These are phyloP conservation scores for Beta corolliflora DNA, from an alignment of 179 eudicot genomes.

Conservation along the genomic window DNA sequence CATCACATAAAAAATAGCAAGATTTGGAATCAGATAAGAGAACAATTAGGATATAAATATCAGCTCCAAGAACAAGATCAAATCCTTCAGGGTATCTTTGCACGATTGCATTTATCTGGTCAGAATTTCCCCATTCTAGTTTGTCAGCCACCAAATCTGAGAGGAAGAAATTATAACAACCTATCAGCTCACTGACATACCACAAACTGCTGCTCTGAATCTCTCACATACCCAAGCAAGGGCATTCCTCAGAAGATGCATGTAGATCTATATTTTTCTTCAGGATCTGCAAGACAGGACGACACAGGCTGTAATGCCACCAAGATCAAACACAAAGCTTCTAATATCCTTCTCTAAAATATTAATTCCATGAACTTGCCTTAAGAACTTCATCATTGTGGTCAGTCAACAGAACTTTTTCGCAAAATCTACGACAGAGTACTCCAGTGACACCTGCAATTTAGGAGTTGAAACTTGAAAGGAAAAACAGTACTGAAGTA, in stretches of 20 bases:
- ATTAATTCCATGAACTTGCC: slow-evolving; percentile 53
- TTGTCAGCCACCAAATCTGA: slow-evolving; percentile 66
- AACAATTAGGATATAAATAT: slow-evolving; percentile 76
- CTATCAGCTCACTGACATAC: slow-evolving; percentile 15
- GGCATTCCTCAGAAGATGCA: slow-evolving; percentile 45
- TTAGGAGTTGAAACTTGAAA: slow-evolving; percentile 7
- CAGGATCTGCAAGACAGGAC: slow-evolving; percentile 58
- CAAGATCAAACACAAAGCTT: slow-evolving; percentile 2
- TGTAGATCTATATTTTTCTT: slow-evolving; percentile 70
- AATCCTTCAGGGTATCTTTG: slow-evolving; percentile 68
- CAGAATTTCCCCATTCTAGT: slow-evolving; percentile 84
- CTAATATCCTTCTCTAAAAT: not conserved
- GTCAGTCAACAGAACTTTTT: slow-evolving; percentile 72
- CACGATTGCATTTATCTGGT: slow-evolving; percentile 55
- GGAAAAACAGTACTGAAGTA: not conserved
- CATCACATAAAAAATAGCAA: not conserved
- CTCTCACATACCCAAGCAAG: slow-evolving; percentile 52
- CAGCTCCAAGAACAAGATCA: slow-evolving; percentile 95
- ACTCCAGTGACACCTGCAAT: slow-evolving; percentile 79
- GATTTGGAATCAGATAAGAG: not conserved
- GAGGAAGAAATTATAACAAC: slow-evolving; percentile 10
- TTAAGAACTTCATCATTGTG: slow-evolving; percentile 88
- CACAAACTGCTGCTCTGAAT: slow-evolving; percentile 20
- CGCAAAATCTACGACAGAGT: slow-evolving; percentile 80
- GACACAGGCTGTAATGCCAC: slow-evolving; percentile 8